Evolutionary conservation across 1,139 yeast genomes (phyloP), one percentile per base, ranked within the genome.

Genomic region (Protomyces lactucae-debilis): DNA sequence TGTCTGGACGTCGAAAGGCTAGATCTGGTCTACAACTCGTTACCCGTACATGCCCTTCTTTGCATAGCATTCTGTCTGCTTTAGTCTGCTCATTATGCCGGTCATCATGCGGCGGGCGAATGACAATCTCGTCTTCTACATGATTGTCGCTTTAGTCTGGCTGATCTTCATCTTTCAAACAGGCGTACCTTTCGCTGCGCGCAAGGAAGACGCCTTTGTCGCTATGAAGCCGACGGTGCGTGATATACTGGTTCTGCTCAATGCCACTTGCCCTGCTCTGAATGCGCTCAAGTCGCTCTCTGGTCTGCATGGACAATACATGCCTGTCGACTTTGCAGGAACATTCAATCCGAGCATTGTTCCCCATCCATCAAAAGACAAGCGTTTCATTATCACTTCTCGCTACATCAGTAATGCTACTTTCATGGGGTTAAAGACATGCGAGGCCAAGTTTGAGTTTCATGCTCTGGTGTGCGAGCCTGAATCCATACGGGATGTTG

Each of bases 271-370:
- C n/a, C 48, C 48, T 18, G 48, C 48, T 16, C 25, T 16, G 12
- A 43, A 43, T 18, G 16, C 28, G 16, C 48, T 43, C 14, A 16
- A 18, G 16, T 43, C 48, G 8, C 9, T 43, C 23, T 43, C 48
- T 16, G 48, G 48, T 12, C 6, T 43, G 23, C 48, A 43, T 18
- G 48, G 48, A 10, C 48, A 28, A 23, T 59, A 59, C 25, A 52
- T 59, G 32, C 56, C 46, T 4, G 54, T 59, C 36, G 45, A 28
- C 14, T 52, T 59, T 16, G 55, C 32, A 9, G 36, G 28, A 9
- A 25, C 45, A 3, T 59, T 52, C 37, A 59, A 59, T 32, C 63
- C 63, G 8, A 59, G 54, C 36, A 59, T 59, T 32, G 45, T 59
- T 9, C 63, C 63, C 14, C 63, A 59, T 55, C 43, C 52, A 36